Evolutionary conservation across 164 flowering plant species (phyloP), one percentile per base, ranked within the genome.

Genomic region (Vitis labrusca): DNA sequence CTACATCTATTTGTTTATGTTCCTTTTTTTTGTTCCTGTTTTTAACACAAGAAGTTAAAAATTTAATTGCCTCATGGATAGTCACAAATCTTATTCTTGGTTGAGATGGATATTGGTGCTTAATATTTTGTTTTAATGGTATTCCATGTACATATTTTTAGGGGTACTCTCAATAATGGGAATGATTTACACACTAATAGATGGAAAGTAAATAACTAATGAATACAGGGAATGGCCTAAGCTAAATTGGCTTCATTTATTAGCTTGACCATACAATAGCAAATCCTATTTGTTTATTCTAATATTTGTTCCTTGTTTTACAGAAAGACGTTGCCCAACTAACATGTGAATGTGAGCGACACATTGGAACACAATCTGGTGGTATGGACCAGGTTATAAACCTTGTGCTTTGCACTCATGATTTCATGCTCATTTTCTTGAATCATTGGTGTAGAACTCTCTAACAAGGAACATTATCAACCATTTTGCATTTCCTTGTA

Each of bases 361-460:
- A 96, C 73, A 92, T 96, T 78, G 98, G 98, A 71, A 92, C 99
- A n/a, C 97, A 93, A 54, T 93, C 97, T 63, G 97, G 98, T 74
- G 99, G 98, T 65, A 96, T 96, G 99, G 98, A 96, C 79, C 99
- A 96, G 95, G 99, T 95, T 52, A 77, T 61, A 59, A 50, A 23
- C 27, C 27, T 19, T 66, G 50, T 3, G 27, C 54, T 12, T 12
- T 69, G 27, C 14, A 23, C 59, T 61, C 4, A n/a, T 61, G 1
- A 27, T 19, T 44, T 54, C 10, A 10, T 61, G n/a, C 27, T 17
- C 13, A 32, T 13, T 30, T 8, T 55, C 9, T 44, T 37, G 27
- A 37, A 37, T 6, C 44, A 37, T 37, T 6, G 7, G 44, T 37
- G 44, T 3, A 37, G 27, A 23, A 1, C 27, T 23, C 44, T 37